Base-by-base conservation (phyloP, 306 rosid species). In the Quercus aquifolioides region DNA sequence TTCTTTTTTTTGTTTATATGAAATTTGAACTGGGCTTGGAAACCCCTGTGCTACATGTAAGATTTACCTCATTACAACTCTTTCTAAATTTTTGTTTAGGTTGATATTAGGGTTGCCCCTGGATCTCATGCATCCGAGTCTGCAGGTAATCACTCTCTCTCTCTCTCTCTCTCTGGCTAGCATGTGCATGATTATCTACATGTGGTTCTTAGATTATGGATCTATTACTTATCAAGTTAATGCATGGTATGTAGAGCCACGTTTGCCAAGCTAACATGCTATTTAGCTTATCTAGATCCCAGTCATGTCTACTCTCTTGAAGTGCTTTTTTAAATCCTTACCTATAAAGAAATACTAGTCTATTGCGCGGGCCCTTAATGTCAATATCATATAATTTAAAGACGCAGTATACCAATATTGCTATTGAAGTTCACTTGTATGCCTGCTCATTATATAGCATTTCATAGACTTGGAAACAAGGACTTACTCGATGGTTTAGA, bases 51-150 rank as follows among this genome's bases (percentile, higher is more conserved):
- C 62, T 70, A 30, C 38, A 13, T 55, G 62, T 11, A 49, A 33
- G 26, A 41, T 75, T 23, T 69, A 43, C 26, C 23, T 74, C 54
- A 35, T 81, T 78, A 71, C 78, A 55, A 76, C 76, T 35, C 76
- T 69, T 69, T 67, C 71, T 43, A 56, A 21, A 74, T 74, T 78
- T 62, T 14, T 76, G 63, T 78, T 81, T 74, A 96, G 98, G 97
- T 96, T 86, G 98, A 96, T 79, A 96, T 96, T 82, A 87, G 89
- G 84, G 90, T 96, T 69, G 99, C 97, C 38, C 99, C 98, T 31
- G 96, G 99, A 84, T 93, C 99, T 67, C 99, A 96, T 87, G 87
- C 98, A 26, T 91, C 98, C 65, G 98, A 93, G 89, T 91, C 92
- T 75, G 91, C 96, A 67, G 99, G 99, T 95, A 81, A 58, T 64